phyloP scores from a whole-genome alignment of 768 basidiomycete species.

The Lactarius sanguifluus region DNA sequence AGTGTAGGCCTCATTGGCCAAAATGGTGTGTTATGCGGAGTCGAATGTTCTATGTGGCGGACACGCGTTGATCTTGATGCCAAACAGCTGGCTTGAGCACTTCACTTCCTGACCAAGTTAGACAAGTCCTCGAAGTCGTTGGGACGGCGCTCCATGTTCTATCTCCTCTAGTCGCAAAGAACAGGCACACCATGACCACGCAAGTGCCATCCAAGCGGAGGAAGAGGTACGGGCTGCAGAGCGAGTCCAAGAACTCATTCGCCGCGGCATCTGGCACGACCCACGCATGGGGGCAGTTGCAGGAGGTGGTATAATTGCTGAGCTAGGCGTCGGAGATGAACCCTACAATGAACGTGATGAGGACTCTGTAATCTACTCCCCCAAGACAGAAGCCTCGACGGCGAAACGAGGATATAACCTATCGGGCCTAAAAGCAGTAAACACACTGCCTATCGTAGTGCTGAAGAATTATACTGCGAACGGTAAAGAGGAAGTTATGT shows the following conservation, averaged over 20 bases:
- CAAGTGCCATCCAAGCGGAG: constrained; percentile 41
- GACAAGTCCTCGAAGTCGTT: constrained; percentile 80
- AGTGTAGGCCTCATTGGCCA: constrained; percentile 94
- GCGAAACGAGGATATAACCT: constrained; percentile 15
- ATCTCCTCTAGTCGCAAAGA: constrained; percentile 54
- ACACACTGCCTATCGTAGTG: constrained; percentile 79
- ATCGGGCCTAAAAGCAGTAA: constrained; percentile 49
- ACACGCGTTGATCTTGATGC: constrained; percentile 2
- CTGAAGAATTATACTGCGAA: constrained; percentile 72
- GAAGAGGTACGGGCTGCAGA: constrained; percentile 41
- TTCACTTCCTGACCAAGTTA: constrained; percentile 78
- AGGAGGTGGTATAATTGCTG: constrained; percentile 84
- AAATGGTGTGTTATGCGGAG: constrained; percentile 55
- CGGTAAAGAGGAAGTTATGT: constrained; percentile 67
- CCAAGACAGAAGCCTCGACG: background rate
- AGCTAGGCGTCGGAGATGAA: constrained; percentile 84
- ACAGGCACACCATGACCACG: constrained; percentile 42
- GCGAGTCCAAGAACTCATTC: constrained; percentile 48
- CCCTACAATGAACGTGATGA: constrained; percentile 42
- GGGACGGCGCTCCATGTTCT: constrained; percentile 64
- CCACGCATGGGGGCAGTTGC: constrained; percentile 81
- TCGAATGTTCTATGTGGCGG: background rate
- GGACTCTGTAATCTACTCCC: constrained; percentile 24
- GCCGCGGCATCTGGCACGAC: constrained; percentile 78
- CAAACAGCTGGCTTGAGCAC: constrained; percentile 74